Base-by-base conservation (phyloP, 306 rosid genomes). In the Castanea crenata region DNA sequence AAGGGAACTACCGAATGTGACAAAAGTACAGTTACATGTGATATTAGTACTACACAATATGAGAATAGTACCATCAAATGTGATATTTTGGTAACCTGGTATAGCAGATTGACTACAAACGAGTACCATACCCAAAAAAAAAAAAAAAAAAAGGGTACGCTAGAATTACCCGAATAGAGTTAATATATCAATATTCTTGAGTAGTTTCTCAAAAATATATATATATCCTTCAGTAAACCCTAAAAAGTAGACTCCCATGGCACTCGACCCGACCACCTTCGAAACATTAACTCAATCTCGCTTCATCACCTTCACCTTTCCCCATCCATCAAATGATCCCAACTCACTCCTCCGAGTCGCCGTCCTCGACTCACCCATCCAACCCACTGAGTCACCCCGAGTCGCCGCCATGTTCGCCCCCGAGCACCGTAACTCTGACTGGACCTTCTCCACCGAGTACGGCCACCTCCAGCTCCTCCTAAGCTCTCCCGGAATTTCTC, bases 381-480 rank as follows among this genome's bases (percentile, higher is more conserved):
- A 80, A 18, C 76, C 84, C 62, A 3, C 54, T 23, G 75, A 79
- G 25, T 34, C 87, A 4, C 87, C 91, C 54, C 83, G 21, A 35
- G 93, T 89, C 44, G 93, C 87, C 38, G 91, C 91, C 35, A 86
- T 92, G 91, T 81, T 89, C 46, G 93, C 92, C 74, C 99, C 97
- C 3, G 75, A 72, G 31, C 85, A 83, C 62, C 97, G 97, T 21
- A 93, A 94, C 83, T 23, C 87, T 38, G 97, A 95, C 74, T 95
- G 98, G 99, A 87, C 89, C 52, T 95, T 92, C 87, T 91, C 90
- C 70, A 88, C 97, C 4, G 83, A 87, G 68, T 73, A 76, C 27
- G 97, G 98, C 73, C 98, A 91, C 23, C 82, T 87, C 54, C 97
- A 90, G 88, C 95, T 92, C 29, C 97, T 92, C 67, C 84, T 81